Conservation (phyloP, 495 filamentous ascomycete genomes). For the Neurospora hispaniola region DNA sequence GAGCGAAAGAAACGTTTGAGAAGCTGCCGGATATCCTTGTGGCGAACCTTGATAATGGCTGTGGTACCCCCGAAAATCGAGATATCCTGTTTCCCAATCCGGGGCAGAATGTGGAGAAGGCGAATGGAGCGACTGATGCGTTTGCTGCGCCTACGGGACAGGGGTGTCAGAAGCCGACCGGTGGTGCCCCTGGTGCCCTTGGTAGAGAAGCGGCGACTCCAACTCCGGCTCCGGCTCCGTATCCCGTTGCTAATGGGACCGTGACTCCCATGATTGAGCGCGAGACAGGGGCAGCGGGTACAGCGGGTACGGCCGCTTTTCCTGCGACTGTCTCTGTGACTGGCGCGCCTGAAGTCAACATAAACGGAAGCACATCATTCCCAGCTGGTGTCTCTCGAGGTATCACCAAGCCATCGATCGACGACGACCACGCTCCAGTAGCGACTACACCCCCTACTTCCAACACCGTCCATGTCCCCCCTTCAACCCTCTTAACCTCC, state of each 20-base stretch:
- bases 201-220: too few species aligned
- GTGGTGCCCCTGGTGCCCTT: too few species aligned
- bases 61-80: constrained; percentile 30
- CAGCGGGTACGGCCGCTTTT: too few species aligned
- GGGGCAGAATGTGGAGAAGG: constrained; percentile 37
- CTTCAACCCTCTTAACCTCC: not conserved
- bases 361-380: not conserved
- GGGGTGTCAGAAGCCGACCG: not conserved
- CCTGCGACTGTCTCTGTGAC: not conserved
- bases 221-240: not conserved
- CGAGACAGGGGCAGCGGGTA: too few species aligned
- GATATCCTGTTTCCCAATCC: constrained; percentile 54
- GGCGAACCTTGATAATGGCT: constrained; percentile 36
- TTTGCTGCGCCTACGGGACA: not conserved
- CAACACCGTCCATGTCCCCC: not conserved
- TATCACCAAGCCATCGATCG: not conserved
- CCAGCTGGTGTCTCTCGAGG: not conserved
- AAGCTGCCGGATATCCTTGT: constrained; percentile 34
- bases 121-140: not conserved
- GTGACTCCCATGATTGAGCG: not conserved
- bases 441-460: not conserved
- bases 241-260: not conserved
- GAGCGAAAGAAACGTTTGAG: not conserved
- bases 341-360: not conserved
- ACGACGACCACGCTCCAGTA: not conserved